Evolutionary conservation across 2,329 filamentous ascomycete species (phyloP), one percentile per base, ranked within the genome.

Genomic region (Fusarium cicatricum): DNA sequence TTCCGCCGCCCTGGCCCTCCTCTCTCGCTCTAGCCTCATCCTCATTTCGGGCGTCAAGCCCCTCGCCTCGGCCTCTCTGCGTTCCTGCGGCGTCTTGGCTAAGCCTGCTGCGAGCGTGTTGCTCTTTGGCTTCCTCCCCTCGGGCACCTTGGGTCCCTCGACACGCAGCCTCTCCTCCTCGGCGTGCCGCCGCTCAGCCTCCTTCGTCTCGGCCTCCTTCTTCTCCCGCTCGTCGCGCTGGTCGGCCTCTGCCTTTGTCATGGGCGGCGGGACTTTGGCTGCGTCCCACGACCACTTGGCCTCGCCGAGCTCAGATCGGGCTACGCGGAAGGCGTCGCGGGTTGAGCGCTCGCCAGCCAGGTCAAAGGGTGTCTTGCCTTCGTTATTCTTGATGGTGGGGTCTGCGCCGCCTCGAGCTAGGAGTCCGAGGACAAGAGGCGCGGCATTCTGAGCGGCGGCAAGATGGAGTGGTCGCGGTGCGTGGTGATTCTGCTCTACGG

Each of bases 41-140:
- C 87, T 85, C 85, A 95, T 93, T 77, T 98, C 94, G 0, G 91
- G 88, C 36, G 91, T 96, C 78, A 98, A 80, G 0, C 94, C 93
- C 60, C 91, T 85, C 42, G 84, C 84, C 74, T 97, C 92, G 70
- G 96, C 92, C 70, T 94, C 90, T 60, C 92, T 84, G 70, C 84
- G 86, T 72, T 97, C 91, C 67, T 92, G 86, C 0, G 89, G 89
- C 15, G 90, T 90, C 80, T 92, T 93, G 61, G 83, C 82, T 23
- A 85, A 75, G 26, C 79, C 81, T 2, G 82, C 82, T 9, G 80
- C 77, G 21, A 79, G 70, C 58, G 80, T 84, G 67, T 79, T 83
- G 42, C 80, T 79, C 66, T 80, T 83, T 59, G 70, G 77, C 54
- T 80, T 79, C 67, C 80, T 81, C 68, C 61, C 77, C 61, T 74